Conservation (phyloP, 306 rosid genomes). For the Leucaena leucocephala region DNA sequence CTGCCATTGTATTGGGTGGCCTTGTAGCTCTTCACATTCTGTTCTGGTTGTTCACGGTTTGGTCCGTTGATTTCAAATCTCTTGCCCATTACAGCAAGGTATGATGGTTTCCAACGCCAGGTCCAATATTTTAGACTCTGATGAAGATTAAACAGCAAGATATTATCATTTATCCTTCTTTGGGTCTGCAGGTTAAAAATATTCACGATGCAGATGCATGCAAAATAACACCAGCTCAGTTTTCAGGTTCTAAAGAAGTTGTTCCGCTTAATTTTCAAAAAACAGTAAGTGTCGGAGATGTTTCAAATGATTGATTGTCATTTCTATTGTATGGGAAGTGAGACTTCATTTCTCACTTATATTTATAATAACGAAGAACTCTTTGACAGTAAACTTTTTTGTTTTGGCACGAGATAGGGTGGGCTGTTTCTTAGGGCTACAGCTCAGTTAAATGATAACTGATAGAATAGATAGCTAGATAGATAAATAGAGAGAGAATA, state of each 20-base stretch:
- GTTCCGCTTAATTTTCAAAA: slow-evolving; percentile 72
- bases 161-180: background rate
- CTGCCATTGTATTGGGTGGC: slow-evolving; percentile 71
- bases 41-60: slow-evolving; percentile 80
- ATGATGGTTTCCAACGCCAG: background rate
- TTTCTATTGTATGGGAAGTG: background rate
- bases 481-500: background rate
- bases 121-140: background rate
- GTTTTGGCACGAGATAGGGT: background rate
- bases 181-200: slow-evolving; percentile 62
- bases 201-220: slow-evolving; percentile 82
- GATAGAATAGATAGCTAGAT: background rate
- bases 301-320: background rate
- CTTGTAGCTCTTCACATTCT: slow-evolving; percentile 69
- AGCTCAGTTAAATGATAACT: slow-evolving; percentile 1
- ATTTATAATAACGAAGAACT: background rate
- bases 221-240: slow-evolving; percentile 88
- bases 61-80: slow-evolving; percentile 95
- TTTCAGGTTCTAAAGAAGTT: slow-evolving; percentile 90
- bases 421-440: background rate
- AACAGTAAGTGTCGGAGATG: slow-evolving; percentile 42
- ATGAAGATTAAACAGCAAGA: background rate
- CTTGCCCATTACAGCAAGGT: slow-evolving; percentile 80
- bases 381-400: background rate
- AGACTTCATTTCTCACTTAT: background rate